phyloP scores from a whole-genome alignment of 768 basidiomycete genomes.

The Bullera alba region DNA sequence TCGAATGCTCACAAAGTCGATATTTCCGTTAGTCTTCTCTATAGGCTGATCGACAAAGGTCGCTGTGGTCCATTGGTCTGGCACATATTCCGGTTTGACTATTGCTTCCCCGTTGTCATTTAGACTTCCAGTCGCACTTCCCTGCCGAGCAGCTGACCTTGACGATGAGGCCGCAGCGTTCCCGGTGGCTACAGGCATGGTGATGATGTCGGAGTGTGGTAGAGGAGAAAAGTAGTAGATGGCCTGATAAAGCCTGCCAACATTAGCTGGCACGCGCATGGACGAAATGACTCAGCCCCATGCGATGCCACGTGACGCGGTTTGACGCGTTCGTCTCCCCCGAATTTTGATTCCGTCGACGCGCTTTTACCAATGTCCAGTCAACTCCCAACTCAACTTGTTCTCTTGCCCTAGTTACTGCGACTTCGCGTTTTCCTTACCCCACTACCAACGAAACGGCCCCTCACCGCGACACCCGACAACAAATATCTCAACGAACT shows the following conservation, averaged over 20 bases:
- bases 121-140: not conserved
- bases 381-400: not conserved
- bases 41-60: conserved; percentile 17
- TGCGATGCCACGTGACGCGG: not conserved
- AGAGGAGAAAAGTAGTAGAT: too few relatives aligned
- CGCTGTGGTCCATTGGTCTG: conserved; percentile 29
- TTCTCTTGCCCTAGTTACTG: not conserved
- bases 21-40: conserved; percentile 1
- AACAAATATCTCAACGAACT: not conserved
- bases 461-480: not conserved
- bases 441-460: not conserved
- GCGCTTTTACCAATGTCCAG: not conserved
- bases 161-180: not conserved
- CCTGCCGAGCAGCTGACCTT: not conserved
- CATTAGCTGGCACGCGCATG: too few relatives aligned
- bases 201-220: conserved; percentile 1
- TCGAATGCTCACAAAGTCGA: conserved; percentile 8
- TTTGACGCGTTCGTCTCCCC: conserved; percentile 9
- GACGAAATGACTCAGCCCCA: too few relatives aligned
- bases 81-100: conserved; percentile 4
- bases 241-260: too few relatives aligned
- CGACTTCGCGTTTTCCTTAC: not conserved
- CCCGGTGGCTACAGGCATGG: conserved; percentile 1
- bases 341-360: not conserved
- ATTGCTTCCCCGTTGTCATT: not conserved